A percentile compares a stretch with the other conserved stretches of the same genome.
Evolutionary conservation across 257 asterid genomes (phyloP).

Genomic region (Handroanthus guayacan): DNA sequence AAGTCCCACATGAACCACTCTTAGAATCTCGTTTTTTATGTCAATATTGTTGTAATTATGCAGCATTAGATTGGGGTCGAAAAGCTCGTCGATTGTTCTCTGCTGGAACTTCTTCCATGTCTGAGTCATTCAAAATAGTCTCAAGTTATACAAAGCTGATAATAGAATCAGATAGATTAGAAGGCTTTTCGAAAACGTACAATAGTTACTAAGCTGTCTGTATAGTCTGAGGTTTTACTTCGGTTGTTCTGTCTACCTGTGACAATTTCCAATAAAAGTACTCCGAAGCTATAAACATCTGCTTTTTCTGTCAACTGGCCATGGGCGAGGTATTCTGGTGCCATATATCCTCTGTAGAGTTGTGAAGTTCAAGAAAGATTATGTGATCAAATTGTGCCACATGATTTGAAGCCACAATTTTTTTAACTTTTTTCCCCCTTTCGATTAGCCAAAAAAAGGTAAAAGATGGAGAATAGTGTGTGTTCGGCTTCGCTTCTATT

Average conservation of each 20-base stretch:
- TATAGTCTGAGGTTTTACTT: constrained; percentile 62
- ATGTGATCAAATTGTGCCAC: background rate
- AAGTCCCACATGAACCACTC: too few species aligned
- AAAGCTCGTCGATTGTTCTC: constrained; percentile 54
- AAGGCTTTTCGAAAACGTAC: constrained; percentile 47
- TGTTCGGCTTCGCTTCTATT: too few species aligned
- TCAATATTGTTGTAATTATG: constrained; percentile 47
- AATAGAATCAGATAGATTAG: background rate
- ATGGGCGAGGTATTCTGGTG: constrained; percentile 72
- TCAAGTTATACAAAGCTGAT: background rate
- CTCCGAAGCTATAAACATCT: constrained; percentile 81
- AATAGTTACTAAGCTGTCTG: constrained; percentile 60
- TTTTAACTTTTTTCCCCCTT: too few species aligned
- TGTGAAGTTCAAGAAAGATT: constrained; percentile 18
- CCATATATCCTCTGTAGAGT: constrained; percentile 73
- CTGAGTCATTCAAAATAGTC: constrained; percentile 41
- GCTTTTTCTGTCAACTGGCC: constrained; percentile 73
- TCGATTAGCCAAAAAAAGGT: too few species aligned
- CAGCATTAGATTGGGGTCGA: constrained; percentile 66
- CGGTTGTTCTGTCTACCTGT: constrained; percentile 70
- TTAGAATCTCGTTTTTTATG: constrained; percentile 45
- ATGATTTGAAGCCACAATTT: too few species aligned
- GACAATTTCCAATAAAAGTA: constrained; percentile 51
- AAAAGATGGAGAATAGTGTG: too few species aligned
- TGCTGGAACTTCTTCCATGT: constrained; percentile 75